Evolutionary conservation across 768 basidiomycete genomes (phyloP).

Genomic region (Lentinula boryana): DNA sequence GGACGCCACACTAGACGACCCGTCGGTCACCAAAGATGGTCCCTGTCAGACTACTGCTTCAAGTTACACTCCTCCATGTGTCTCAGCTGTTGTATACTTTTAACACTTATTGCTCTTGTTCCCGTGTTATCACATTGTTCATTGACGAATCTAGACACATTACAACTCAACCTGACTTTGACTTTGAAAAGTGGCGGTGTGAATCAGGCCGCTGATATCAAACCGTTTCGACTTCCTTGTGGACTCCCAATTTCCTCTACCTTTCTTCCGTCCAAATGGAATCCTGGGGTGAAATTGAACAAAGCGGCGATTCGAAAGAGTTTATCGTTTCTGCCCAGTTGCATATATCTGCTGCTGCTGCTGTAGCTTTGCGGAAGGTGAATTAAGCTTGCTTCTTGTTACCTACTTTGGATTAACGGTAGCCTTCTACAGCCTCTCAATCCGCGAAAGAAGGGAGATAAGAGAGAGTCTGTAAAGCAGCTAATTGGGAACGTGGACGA

Average conservation of each 20-base stretch:
- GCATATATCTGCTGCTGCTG: conserved; percentile 49
- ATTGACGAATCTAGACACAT: neutral
- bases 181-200: neutral
- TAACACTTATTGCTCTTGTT: neutral
- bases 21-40: neutral
- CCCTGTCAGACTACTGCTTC: neutral
- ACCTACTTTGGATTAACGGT: neutral
- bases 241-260: neutral
- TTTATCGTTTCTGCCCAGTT: conserved; percentile 60
- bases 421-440: conserved; percentile 29
- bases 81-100: neutral
- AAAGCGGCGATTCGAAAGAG: conserved; percentile 30
- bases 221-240: neutral
- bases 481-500: conserved; percentile 34
- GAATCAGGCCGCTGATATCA: conserved; percentile 8
- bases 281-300: conserved; percentile 22
- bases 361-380: conserved; percentile 53
- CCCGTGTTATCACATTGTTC: neutral
- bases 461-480: conserved; percentile 39
- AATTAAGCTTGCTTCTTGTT: conserved; percentile 5
- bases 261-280: conserved; percentile 19
- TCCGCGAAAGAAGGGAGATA: conserved; percentile 52
- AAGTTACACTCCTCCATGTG: neutral
- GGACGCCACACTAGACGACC: neutral
- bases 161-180: neutral